phyloP scores from a whole-genome alignment of 2,329 filamentous ascomycete genomes.

The Pseudohalonectria lignicola region DNA sequence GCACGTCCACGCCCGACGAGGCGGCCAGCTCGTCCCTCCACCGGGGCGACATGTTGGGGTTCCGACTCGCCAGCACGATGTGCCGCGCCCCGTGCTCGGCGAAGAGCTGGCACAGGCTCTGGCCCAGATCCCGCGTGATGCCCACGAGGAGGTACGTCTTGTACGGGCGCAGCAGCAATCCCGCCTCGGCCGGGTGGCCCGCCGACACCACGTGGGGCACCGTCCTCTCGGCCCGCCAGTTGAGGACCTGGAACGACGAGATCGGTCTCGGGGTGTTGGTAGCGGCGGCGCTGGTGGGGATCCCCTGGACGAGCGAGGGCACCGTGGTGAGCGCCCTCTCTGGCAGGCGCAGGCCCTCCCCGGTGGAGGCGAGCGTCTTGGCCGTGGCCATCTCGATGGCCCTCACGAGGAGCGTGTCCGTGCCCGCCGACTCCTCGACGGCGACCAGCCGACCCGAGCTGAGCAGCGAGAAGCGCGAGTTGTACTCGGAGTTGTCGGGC shows the following conservation, averaged over 20 bases:
- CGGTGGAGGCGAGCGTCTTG: background rate
- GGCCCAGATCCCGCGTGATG: conserved; percentile 30
- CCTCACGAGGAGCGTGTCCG: background rate
- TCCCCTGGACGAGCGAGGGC: background rate
- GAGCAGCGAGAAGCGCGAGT: conserved; percentile 8
- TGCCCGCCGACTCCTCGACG: background rate
- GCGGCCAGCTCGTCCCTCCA: conserved; percentile 21
- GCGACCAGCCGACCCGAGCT: background rate
- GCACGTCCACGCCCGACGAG: conserved; percentile 11
- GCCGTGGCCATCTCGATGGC: background rate
- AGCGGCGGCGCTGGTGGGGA: background rate
- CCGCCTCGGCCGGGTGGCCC: conserved; percentile 4
- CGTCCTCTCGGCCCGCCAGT: conserved; percentile 25
- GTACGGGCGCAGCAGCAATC: conserved; percentile 14
- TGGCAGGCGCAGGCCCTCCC: background rate
- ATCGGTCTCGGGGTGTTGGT: too few relatives aligned
- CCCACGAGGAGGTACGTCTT: conserved; percentile 28
- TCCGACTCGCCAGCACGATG: conserved; percentile 28
- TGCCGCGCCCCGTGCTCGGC: conserved; percentile 23
- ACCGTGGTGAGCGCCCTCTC: background rate
- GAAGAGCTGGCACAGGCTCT: conserved; percentile 28
- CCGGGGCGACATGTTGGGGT: conserved; percentile 12
- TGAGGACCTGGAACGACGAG: conserved; percentile 19
- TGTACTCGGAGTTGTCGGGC: conserved; percentile 16
- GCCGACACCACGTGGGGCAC: conserved; percentile 12